phyloP scores from a whole-genome alignment of 371 early-diverging fungal genomes.

The Capillidium rhysosporum region DNA sequence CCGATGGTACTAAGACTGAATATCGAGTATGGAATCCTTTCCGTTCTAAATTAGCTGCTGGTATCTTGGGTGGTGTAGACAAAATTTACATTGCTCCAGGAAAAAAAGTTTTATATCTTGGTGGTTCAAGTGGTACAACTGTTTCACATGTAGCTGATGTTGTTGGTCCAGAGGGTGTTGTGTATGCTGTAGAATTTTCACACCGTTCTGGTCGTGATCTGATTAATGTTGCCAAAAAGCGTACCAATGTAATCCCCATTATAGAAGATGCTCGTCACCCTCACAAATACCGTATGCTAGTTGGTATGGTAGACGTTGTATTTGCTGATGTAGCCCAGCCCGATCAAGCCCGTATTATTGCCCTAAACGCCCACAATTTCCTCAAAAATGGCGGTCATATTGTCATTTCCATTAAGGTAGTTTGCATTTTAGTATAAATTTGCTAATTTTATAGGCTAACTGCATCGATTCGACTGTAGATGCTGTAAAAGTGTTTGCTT shows the following conservation, averaged over 20 bases:
- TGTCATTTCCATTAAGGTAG: conserved; percentile 94
- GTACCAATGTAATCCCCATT: conserved; percentile 99
- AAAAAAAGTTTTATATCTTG: conserved; percentile 97
- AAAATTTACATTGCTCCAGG: conserved; percentile 95
- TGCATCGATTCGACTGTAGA: conserved; percentile 99
- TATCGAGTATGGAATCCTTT: conserved; percentile 99
- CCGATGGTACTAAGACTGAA: conserved; percentile 94
- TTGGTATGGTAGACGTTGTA: conserved; percentile 98
- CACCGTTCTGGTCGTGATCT: conserved; percentile 99
- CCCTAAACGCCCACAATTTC: conserved; percentile 98
- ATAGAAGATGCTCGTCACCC: conserved; percentile 99
- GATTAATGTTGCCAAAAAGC: conserved; percentile 99
- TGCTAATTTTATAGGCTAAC: conserved; percentile 45
- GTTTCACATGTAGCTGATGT: conserved; percentile 99
- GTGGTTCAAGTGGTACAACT: conserved; percentile 98
- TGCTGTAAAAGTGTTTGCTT: conserved; percentile 98
- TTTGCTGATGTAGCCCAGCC: conserved; percentile 99
- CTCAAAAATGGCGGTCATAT: conserved; percentile 96
- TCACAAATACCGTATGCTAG: conserved; percentile 99
- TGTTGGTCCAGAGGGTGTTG: conserved; percentile 96
- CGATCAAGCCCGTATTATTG: conserved; percentile 99
- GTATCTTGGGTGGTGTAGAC: conserved; percentile 98
- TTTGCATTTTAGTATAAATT: background rate
- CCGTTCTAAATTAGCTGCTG: conserved; percentile 99
- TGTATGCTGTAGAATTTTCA: conserved; percentile 99